Evolutionary conservation across 1,139 yeast genomes (phyloP).

Genomic region (Sugiyamaella grinbergsii): DNA sequence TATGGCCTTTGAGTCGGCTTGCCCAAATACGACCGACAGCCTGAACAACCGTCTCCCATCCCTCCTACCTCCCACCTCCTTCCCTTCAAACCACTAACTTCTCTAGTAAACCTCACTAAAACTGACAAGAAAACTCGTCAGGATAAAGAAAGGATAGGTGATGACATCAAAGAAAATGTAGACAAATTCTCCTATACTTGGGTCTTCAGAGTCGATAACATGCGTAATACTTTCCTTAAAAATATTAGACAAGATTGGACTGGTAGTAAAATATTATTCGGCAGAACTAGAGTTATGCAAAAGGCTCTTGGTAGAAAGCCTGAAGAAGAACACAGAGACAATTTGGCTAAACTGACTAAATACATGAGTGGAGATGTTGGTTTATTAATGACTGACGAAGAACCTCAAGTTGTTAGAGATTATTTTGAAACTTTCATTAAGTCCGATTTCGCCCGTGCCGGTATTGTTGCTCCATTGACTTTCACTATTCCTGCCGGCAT

Average conservation of each 20-base stretch:
- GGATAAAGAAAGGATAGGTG: constrained; percentile 86
- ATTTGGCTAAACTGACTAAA: constrained; percentile 68
- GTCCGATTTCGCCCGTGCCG: constrained; percentile 88
- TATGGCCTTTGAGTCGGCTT: no score
- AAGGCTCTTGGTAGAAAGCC: constrained; percentile 87
- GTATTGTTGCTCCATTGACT: constrained; percentile 76
- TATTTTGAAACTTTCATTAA: constrained; percentile 78
- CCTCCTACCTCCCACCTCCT: no score
- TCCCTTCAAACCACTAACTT: constrained; percentile 15
- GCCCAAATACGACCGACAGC: no score
- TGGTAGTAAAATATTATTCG: constrained; percentile 84
- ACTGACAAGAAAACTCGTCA: constrained; percentile 95
- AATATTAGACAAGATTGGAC: constrained; percentile 90
- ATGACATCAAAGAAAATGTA: constrained; percentile 79
- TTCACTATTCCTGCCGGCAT: constrained; percentile 87
- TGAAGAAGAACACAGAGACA: constrained; percentile 88
- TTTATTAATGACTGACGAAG: constrained; percentile 82
- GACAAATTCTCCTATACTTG: constrained; percentile 79
- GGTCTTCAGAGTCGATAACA: constrained; percentile 86
- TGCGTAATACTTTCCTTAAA: constrained; percentile 93
- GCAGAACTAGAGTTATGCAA: constrained; percentile 89
- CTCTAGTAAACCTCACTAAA: constrained; percentile 80
- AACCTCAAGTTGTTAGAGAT: constrained; percentile 77
- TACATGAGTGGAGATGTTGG: constrained; percentile 76
- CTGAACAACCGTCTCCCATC: no score